Base-by-base conservation (phyloP, 176 grass and related monocot genomes). In the Hsuehochloa calcarea region DNA sequence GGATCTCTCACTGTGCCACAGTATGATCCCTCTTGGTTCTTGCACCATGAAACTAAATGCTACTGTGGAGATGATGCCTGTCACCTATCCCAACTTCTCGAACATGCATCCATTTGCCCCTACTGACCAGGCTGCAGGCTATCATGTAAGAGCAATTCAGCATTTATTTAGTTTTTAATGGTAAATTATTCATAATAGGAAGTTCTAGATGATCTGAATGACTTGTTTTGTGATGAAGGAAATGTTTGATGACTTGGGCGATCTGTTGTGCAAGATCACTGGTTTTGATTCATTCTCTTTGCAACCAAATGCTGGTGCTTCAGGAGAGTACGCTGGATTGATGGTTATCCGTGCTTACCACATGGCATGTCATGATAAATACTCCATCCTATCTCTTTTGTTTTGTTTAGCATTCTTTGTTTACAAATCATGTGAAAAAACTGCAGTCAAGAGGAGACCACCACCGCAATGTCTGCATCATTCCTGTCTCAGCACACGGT, bases 41-140 rank as follows among this genome's bases (percentile, higher is more conserved):
- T 99, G 96, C 87, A 99, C 96, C 39, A 99, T 99, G 96, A 99
- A 99, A 91, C 85, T 99, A 44, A 99, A 99, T 86, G 93, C 96
- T 71, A 99, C 93, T 10, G 93, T 85, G 13, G 96, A 99, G 87
- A 99, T 99, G 93, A 99, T 99, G 86, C 96, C 96, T n/a, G 96
- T 99, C 39, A 99, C 93, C 65, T 94, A 86, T 62, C 91, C 96
- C 81, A 99, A 86, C 75, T 99, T 99, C 59, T 91, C 96, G 0
- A 91, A 90, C 79, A 72, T 96, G 85, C 96, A 99, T 79, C 96
- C 96, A 31, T 99, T 99, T 92, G 91, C 79, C 65, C 96, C 96
- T 44, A 83, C 78, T 80, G 93, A 94, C 41, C 96, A 99, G 70
- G 88, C 96, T 78, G 59, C 81, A 35, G 96, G 96, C 31, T 99